phyloP scores from a whole-genome alignment of 148 eudicot genomes.

The Nyssa sinensis region DNA sequence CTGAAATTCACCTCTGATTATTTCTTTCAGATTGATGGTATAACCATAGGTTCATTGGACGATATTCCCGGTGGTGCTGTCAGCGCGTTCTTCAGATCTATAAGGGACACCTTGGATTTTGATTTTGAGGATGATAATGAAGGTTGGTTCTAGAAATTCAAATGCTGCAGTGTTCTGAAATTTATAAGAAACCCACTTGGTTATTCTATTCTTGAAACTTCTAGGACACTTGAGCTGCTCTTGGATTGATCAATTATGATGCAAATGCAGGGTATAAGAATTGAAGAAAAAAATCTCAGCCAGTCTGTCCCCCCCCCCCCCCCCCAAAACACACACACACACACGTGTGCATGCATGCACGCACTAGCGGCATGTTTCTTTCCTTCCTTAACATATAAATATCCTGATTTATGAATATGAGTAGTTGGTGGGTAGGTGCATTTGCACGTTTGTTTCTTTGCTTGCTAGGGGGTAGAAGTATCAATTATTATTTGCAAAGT shows the following conservation, averaged over 20 bases:
- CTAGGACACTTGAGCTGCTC: background rate
- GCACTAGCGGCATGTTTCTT: no score
- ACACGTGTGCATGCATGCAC: no score
- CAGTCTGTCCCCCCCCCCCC: no score
- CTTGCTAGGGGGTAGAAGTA: background rate
- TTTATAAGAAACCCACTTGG: background rate
- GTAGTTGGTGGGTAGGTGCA: background rate
- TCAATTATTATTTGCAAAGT: background rate
- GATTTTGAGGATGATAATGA: slow-evolving; percentile 96
- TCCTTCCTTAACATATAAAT: background rate
- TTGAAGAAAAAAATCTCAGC: background rate
- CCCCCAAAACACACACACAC: no score
- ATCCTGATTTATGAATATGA: no score
- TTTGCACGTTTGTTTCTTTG: background rate
- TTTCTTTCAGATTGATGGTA: slow-evolving; percentile 66
- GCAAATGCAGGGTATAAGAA: background rate
- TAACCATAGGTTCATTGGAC: slow-evolving; percentile 79
- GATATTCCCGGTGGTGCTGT: slow-evolving; percentile 77
- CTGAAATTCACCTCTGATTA: background rate
- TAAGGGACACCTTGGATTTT: slow-evolving; percentile 89
- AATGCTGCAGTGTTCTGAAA: slow-evolving; percentile 2
- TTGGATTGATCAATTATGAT: background rate
- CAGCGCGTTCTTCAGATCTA: slow-evolving; percentile 70
- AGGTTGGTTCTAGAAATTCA: slow-evolving; percentile 46
- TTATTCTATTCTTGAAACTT: background rate